Conservation (phyloP, 768 basidiomycete species). For the Rhizopogon rudus region DNA sequence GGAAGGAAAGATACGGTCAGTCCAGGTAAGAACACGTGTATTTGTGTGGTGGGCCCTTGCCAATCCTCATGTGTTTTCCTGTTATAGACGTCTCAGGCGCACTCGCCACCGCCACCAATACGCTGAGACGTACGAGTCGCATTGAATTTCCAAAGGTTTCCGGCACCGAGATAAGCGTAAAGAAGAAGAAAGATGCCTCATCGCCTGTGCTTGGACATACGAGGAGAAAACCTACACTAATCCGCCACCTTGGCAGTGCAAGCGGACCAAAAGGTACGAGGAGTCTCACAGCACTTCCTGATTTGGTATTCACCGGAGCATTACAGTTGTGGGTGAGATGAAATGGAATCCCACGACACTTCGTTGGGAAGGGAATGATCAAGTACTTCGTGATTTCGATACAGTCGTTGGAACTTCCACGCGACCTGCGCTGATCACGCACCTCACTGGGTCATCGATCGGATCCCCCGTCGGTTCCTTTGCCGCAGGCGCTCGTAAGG, state of each 20-base stretch:
- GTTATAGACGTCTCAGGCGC: slow-evolving; percentile 19
- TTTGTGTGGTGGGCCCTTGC: not conserved
- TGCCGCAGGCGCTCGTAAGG: slow-evolving; percentile 77
- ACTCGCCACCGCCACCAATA: slow-evolving; percentile 43
- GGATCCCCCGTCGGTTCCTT: slow-evolving; percentile 75
- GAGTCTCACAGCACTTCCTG: not conserved
- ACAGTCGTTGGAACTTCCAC: slow-evolving; percentile 71
- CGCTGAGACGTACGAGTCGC: slow-evolving; percentile 51
- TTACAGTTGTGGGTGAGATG: slow-evolving; percentile 92
- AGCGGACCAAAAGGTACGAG: slow-evolving; percentile 67
- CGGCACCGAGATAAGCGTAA: slow-evolving; percentile 35
- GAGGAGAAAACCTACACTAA: slow-evolving; percentile 79
- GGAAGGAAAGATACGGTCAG: slow-evolving; percentile 41
- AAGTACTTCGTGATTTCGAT: slow-evolving; percentile 87
- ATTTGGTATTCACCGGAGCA: slow-evolving; percentile 9
- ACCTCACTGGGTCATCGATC: slow-evolving; percentile 83
- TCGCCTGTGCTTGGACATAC: slow-evolving; percentile 43
- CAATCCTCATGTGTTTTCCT: slow-evolving; percentile 1
- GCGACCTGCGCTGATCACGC: slow-evolving; percentile 93
- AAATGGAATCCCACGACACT: slow-evolving; percentile 89
- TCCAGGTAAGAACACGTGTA: slow-evolving; percentile 34
- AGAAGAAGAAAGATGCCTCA: slow-evolving; percentile 49
- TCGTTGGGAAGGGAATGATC: slow-evolving; percentile 98
- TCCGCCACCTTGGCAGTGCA: slow-evolving; percentile 73
- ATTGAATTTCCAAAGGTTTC: slow-evolving; percentile 48